Conservation (phyloP, 306 rosid species). For the Lablab purpureus region DNA sequence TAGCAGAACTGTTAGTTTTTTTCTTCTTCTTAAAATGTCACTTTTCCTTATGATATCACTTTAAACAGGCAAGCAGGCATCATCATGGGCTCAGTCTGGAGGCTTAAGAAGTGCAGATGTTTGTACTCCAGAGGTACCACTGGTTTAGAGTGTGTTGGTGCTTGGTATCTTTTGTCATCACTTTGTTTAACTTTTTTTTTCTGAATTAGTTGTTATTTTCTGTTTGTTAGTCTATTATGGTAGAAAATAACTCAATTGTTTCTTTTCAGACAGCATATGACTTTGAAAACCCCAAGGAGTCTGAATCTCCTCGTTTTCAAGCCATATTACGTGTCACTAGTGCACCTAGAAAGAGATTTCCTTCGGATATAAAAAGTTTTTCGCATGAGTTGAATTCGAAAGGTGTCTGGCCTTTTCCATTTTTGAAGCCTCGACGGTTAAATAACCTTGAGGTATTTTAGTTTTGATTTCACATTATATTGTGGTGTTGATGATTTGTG, state of each 20-base stretch:
- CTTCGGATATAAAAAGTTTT: constrained; percentile 90
- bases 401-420: constrained; percentile 94
- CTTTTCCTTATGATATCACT: constrained; percentile 45
- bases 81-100: constrained; percentile 67
- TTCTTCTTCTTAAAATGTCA: constrained; percentile 33
- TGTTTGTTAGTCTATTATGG: constrained; percentile 37
- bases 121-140: constrained; percentile 89
- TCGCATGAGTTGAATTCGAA: constrained; percentile 97
- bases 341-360: constrained; percentile 95
- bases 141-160: constrained; percentile 10
- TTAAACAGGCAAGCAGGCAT: constrained; percentile 65
- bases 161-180: constrained; percentile 17
- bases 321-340: constrained; percentile 93
- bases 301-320: constrained; percentile 99
- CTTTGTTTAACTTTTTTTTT: constrained; percentile 30
- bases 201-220: constrained; percentile 25
- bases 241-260: constrained; percentile 35
- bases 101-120: constrained; percentile 74
- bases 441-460: constrained; percentile 85
- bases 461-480: constrained; percentile 38
- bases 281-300: constrained; percentile 96
- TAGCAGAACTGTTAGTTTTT: constrained; percentile 28
- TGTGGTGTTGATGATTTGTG: constrained; percentile 34
- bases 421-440: constrained; percentile 96
- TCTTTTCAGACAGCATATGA: constrained; percentile 76